Conservation (phyloP, 768 basidiomycete genomes). For the Tylopilus balloui region DNA sequence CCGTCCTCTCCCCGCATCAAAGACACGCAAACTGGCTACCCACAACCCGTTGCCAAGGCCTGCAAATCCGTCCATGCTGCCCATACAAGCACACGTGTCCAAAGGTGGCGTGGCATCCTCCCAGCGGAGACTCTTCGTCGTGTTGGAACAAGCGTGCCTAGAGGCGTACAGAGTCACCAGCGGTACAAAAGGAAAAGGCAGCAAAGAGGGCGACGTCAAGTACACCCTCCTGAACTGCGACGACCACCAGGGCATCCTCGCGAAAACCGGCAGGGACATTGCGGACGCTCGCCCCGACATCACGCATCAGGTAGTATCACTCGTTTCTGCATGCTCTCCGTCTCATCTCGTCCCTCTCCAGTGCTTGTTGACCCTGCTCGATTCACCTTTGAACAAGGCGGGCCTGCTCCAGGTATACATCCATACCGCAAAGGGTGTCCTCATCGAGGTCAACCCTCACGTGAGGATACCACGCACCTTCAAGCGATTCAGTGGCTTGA, state of each 20-base stretch:
- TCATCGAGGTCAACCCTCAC: conserved; percentile 98
- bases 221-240: conserved; percentile 97
- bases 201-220: conserved; percentile 75
- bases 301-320: conserved; percentile 80
- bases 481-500: conserved; percentile 96
- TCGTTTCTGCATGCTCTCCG: neutral
- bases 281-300: conserved; percentile 99
- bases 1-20: conserved; percentile 54
- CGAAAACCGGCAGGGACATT: conserved; percentile 96
- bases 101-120: conserved; percentile 47
- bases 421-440: conserved; percentile 91
- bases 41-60: conserved; percentile 45
- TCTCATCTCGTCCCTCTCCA: conserved; percentile 29
- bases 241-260: conserved; percentile 97
- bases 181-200: conserved; percentile 47
- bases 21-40: conserved; percentile 50
- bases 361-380: conserved; percentile 94
- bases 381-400: conserved; percentile 97
- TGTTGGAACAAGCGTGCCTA: conserved; percentile 91
- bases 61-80: conserved; percentile 76
- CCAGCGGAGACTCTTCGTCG: conserved; percentile 76
- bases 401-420: conserved; percentile 96
- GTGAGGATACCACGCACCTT: conserved; percentile 97
- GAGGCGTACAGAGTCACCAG: conserved; percentile 88
- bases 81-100: conserved; percentile 74